Evolutionary conservation across 2,329 filamentous ascomycete genomes (phyloP).

Genomic region (Fusarium virguliforme): DNA sequence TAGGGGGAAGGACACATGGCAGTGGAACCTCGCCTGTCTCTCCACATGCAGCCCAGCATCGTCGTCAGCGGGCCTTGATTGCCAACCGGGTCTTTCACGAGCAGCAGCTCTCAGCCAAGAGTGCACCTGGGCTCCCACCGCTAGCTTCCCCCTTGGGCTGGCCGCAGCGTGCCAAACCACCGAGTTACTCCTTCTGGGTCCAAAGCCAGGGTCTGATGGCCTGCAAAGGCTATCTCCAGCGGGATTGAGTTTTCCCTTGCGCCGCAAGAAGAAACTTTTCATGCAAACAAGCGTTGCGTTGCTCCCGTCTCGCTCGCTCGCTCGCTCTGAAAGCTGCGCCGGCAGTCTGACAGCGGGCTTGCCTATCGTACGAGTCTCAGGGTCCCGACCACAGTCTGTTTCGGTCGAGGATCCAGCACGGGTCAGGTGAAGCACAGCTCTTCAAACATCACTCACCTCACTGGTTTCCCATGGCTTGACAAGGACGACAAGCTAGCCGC

Average conservation of each 20-base stretch:
- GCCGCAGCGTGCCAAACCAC: constrained; percentile 38
- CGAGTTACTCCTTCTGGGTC: constrained; percentile 30
- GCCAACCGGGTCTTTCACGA: constrained; percentile 30
- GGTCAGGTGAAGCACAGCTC: constrained; percentile 31
- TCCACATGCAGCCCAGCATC: constrained; percentile 46
- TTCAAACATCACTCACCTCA: constrained; percentile 14
- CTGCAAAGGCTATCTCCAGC: constrained; percentile 33
- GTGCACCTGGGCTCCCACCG: constrained; percentile 19
- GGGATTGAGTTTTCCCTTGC: constrained; percentile 37
- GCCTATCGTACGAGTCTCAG: constrained; percentile 47
- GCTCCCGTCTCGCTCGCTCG: background rate
- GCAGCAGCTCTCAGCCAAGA: constrained; percentile 28
- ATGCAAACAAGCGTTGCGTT: constrained; percentile 30
- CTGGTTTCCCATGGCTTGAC: constrained; percentile 22
- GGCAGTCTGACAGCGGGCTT: constrained; percentile 29
- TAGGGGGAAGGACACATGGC: constrained; percentile 49
- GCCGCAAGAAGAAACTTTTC: constrained; percentile 41
- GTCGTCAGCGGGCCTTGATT: constrained; percentile 39
- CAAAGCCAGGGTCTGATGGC: constrained; percentile 32
- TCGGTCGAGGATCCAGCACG: constrained; percentile 34
- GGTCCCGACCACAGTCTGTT: constrained; percentile 40
- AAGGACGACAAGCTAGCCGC: constrained; percentile 4
- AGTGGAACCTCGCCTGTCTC: constrained; percentile 46
- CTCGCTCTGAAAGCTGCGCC: constrained; percentile 18
- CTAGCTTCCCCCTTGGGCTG: constrained; percentile 37